These are phyloP conservation scores for Eremomyces bilateralis DNA, from an alignment of 495 filamentous ascomycete species.

Conservation along the genomic window DNA sequence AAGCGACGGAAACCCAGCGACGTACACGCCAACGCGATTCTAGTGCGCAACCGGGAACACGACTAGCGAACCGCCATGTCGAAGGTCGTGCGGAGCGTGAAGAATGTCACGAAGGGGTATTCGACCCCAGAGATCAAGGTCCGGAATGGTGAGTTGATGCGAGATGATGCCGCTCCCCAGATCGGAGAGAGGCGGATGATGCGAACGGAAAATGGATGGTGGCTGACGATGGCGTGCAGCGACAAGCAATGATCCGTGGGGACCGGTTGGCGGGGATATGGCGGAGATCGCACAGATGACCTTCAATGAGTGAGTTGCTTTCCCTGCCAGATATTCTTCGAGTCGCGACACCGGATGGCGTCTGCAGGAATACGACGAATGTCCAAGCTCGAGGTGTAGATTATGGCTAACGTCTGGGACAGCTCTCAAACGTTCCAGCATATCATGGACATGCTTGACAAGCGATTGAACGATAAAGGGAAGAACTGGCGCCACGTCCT, in stretches of 20 bases:
- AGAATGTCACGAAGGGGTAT: constrained; percentile 99
- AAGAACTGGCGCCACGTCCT: constrained; percentile 99
- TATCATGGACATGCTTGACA: constrained; percentile 99
- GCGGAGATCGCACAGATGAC: constrained; percentile 94
- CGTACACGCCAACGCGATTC: too few relatives aligned
- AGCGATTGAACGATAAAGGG: constrained; percentile 96
- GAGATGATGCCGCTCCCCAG: too few relatives aligned
- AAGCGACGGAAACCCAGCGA: too few relatives aligned
- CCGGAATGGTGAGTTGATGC: constrained; percentile 96
- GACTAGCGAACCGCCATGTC: constrained; percentile 47
- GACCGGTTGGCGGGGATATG: constrained; percentile 96
- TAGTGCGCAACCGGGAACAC: too few relatives aligned
- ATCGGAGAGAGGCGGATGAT: too few relatives aligned
- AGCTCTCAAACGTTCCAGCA: constrained; percentile 97
- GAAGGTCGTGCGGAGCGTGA: constrained; percentile 91
- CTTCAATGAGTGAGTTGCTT: constrained; percentile 84
- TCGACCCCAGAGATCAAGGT: constrained; percentile 95
- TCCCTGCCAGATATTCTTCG: too few relatives aligned
- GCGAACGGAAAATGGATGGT: too few relatives aligned
- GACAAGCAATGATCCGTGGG: constrained; percentile 98
- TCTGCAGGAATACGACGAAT: constrained; percentile 1
- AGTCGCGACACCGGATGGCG: background rate
- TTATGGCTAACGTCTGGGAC: constrained; percentile 6
- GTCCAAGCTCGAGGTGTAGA: too few relatives aligned
- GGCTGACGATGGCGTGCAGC: constrained; percentile 27